Conservation (phyloP, 305 asterid species). For the Petunia hybrid region DNA sequence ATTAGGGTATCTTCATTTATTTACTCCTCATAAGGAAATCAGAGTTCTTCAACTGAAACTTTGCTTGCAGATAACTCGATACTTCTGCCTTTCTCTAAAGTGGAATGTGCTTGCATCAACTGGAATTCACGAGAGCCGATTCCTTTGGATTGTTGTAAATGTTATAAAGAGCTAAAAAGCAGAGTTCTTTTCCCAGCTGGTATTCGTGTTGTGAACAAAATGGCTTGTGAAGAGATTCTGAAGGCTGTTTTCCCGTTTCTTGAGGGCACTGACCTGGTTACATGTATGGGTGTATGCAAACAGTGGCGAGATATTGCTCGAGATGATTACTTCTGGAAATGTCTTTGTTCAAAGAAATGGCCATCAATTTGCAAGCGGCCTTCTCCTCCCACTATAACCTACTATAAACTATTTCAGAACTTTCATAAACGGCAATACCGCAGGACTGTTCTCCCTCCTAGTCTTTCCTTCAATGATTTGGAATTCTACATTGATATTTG, state of each 20-base stretch:
- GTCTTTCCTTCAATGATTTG: conserved; percentile 79
- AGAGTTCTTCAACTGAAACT: neutral
- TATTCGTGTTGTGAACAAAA: conserved; percentile 37
- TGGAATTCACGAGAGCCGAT: neutral
- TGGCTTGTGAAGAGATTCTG: conserved; percentile 70
- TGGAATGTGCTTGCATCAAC: conserved; percentile 16
- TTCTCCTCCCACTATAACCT: conserved; percentile 66
- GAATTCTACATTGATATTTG: conserved; percentile 92
- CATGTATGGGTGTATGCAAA: conserved; percentile 77
- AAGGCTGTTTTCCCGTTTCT: conserved; percentile 90
- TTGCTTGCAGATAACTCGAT: conserved; percentile 10
- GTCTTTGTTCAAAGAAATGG: conserved; percentile 86
- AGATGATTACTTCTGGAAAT: conserved; percentile 96
- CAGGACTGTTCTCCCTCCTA: conserved; percentile 72
- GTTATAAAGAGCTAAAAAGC: conserved; percentile 9
- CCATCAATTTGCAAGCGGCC: conserved; percentile 83
- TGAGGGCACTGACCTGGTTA: conserved; percentile 78
- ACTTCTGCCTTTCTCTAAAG: conserved; percentile 22
- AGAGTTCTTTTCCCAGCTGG: conserved; percentile 19
- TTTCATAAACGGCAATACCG: conserved; percentile 61
- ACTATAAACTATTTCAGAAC: conserved; percentile 60
- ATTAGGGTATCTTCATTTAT: conserved; percentile 9
- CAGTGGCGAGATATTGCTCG: conserved; percentile 75
- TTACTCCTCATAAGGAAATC: conserved; percentile 12
- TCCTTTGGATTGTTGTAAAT: neutral